Evolutionary conservation across 768 basidiomycete species (phyloP), one percentile per base, ranked within the genome.

Genomic region (Pleurotus salmoneostramineus): DNA sequence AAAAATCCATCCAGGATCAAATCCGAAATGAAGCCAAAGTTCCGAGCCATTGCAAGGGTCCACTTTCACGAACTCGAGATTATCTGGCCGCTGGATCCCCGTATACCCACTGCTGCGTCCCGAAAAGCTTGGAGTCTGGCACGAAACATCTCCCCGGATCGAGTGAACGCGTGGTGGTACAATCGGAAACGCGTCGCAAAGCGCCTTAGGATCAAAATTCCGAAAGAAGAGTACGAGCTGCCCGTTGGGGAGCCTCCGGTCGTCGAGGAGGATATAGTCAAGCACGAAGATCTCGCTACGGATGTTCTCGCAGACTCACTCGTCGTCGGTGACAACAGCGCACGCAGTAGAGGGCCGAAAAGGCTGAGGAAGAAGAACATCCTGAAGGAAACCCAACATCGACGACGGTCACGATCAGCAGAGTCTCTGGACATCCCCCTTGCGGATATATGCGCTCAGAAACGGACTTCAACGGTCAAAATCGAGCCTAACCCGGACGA

Each of bases 121-220:
- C 70, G 76, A 3, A 68, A 70, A 10, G 68, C 70, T 6, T 77
- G 77, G 77, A 70, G 74, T 4, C 61, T 68, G 14, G 76, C 76
- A 6, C 70, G 76, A 8, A 69, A 70, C 42, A 46, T 77, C 51
- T 66, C 68, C 31, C 74, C 74, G 5, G 58, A 36, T 4, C 58
- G 63, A 14, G 73, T 77, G 1, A 65, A 77, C 59, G 63, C 59
- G 8, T 79, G 77, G 75, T 77, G 71, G 69, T 70, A 71, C 51
- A 68, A 72, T 27, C 71, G 72, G 27, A 70, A 71, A 40, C 62
- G 57, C 11, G 31, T 60, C 21, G 71, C 70, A 3, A 70, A 65
- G 58, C 72, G 68, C 57, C 54, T 64, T 5, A 56, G 62, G 0
- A 58, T 71, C n/a, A 55, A 27, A 15, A 67, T 74, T 34, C 72